Evolutionary conservation across 2,329 filamentous ascomycete genomes (phyloP), one percentile per base, ranked within the genome.

Genomic region (Aspergillus puulaauensis): DNA sequence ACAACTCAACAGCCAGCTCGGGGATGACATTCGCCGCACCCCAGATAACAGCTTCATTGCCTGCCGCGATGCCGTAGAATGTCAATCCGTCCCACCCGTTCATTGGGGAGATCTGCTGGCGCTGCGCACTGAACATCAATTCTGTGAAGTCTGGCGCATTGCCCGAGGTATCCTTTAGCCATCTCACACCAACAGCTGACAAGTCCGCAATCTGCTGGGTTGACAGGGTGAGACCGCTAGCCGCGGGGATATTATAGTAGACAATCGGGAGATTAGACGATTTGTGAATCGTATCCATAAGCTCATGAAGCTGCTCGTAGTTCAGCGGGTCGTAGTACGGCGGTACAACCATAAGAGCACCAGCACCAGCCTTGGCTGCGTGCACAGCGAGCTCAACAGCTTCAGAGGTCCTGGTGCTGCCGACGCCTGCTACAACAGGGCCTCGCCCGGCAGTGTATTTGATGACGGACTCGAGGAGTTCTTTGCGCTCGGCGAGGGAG

Each of bases 31-130:
- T 82, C 3, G 79, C 76, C 0, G 80, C 78, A 1, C 80, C 80
- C 80, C 80, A 82, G 0, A 82, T 76, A 3, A 75, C 78, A 3
- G 80, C 80, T 45, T 78, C 78, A 6, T 78, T 77, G 0, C 80
- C 80, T 0, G 80, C 79, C 0, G 77, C 78, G 11, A 83, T 67
- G 8, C 80, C 80, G 59, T 82, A 82, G 64, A 82, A 82, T 0
- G 80, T 82, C n/a, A 82, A 68, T 0, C 79, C 82, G 56, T 82
- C 80, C 80, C 80, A 83, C 1, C 80, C 80, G 56, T 82, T 82
- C 64, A 83, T 82, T 0, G 77, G 72, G 1, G 78, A 81, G 58
- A 82, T 77, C 24, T 72, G 63, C 54, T 75, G 69, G 2, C 68
- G 65, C 24, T 73, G 64, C 7, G 23, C 23, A 24, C 71, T 72